These are phyloP conservation scores for Pythium brachiatum DNA, from an alignment of 352 stramenopile genomes.

Conservation along the genomic window DNA sequence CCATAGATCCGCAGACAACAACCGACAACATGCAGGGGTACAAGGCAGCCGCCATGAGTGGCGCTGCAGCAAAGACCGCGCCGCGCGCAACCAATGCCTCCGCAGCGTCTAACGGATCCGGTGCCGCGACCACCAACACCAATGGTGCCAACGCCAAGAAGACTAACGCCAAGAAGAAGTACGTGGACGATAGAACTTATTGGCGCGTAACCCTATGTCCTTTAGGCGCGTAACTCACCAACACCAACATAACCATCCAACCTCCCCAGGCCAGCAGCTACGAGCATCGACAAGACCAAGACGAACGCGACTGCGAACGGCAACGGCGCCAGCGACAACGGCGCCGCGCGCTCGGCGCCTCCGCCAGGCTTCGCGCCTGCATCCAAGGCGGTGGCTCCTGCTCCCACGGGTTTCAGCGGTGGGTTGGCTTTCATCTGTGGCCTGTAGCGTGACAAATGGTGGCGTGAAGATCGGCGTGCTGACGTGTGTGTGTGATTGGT, in stretches of 20 bases:
- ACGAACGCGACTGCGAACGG: conserved; percentile 4
- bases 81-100: neutral
- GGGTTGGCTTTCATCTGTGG: conserved; percentile 7
- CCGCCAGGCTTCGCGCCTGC: conserved; percentile 40
- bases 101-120: conserved; percentile 8
- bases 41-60: conserved; percentile 24
- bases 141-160: conserved; percentile 17
- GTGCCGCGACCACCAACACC: conserved; percentile 9
- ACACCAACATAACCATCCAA: neutral
- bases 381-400: conserved; percentile 11
- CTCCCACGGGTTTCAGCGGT: conserved; percentile 43
- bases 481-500: conserved; percentile 1
- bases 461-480: conserved; percentile 1
- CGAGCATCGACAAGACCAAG: neutral
- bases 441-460: neutral
- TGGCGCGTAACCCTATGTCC: neutral
- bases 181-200: neutral
- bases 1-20: neutral
- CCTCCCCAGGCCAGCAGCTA: conserved; percentile 1
- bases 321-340: conserved; percentile 9
- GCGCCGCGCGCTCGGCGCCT: conserved; percentile 25
- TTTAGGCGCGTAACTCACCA: conserved; percentile 2
- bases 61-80: conserved; percentile 6
- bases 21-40: conserved; percentile 22
- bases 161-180: conserved; percentile 28